Conservation (phyloP, 1,284 basidiomycete species). For the Papiliotrema nemorosa region DNA sequence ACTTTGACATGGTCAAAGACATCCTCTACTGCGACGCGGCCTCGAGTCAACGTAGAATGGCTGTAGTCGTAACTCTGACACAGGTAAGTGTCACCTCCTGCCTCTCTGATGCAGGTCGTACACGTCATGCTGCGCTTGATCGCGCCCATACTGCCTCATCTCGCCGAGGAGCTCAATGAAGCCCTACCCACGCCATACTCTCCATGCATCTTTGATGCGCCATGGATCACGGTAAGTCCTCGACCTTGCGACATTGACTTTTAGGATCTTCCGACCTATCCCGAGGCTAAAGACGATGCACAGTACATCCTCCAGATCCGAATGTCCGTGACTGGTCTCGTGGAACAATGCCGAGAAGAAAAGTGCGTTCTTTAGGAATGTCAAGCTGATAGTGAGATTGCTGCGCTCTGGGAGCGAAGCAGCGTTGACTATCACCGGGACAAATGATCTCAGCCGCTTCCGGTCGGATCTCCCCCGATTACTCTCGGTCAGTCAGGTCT, state of each 20-base stretch:
- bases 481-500: too few relatives aligned
- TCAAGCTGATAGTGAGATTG: not conserved
- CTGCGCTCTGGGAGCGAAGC: not conserved
- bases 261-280: not conserved
- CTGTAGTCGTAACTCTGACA: conserved; percentile 67
- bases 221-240: conserved; percentile 24
- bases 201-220: conserved; percentile 54
- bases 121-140: conserved; percentile 67
- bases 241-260: not conserved
- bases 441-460: too few relatives aligned
- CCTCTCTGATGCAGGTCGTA: conserved; percentile 61
- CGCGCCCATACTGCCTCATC: conserved; percentile 84
- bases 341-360: not conserved
- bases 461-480: too few relatives aligned
- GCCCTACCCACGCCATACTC: conserved; percentile 19
- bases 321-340: not conserved
- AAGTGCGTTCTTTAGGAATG: conserved; percentile 2
- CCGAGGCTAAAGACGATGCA: not conserved
- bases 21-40: conserved; percentile 72
- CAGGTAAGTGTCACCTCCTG: conserved; percentile 61
- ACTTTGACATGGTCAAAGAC: conserved; percentile 92
- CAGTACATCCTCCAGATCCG: not conserved
- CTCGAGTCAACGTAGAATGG: conserved; percentile 58
- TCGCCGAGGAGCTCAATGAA: conserved; percentile 84
- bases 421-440: not conserved